A percentile compares a stretch with the other conserved stretches of the same genome.
Evolutionary conservation across 257 asterid species (phyloP).

Genomic region (Anisodus acutangulus): DNA sequence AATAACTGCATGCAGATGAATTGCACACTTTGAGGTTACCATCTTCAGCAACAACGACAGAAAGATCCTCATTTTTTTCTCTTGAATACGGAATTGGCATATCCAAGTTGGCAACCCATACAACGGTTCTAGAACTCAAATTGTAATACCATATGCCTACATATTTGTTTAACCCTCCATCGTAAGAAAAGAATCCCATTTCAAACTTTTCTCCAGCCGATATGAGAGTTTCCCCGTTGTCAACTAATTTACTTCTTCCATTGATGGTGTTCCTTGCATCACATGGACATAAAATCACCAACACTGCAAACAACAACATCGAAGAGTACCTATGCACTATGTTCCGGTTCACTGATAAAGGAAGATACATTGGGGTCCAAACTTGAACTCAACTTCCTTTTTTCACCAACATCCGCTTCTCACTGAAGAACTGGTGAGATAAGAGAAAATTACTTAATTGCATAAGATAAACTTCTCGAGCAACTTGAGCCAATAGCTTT

Average conservation of each 20-base stretch:
- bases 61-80: neutral
- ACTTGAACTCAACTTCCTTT: too few species aligned
- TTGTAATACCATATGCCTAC: slow-evolving; percentile 55
- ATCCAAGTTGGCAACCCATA: slow-evolving; percentile 53
- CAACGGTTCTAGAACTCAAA: slow-evolving; percentile 29
- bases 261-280: slow-evolving; percentile 45
- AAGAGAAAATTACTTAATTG: neutral
- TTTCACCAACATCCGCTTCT: too few species aligned
- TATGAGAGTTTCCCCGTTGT: slow-evolving; percentile 37
- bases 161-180: slow-evolving; percentile 5
- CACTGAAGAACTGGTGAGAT: too few species aligned
- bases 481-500: neutral
- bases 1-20: rapidly evolving
- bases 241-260: neutral
- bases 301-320: too few species aligned
- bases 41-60: slow-evolving; percentile 33
- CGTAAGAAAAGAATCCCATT: slow-evolving; percentile 48
- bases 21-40: slow-evolving; percentile 41
- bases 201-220: slow-evolving; percentile 46
- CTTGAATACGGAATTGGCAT: neutral
- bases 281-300: slow-evolving; percentile 13
- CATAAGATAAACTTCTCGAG: neutral
- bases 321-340: too few species aligned
- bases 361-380: too few species aligned
- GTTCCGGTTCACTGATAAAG: too few species aligned